Base-by-base conservation (phyloP, 2,329 filamentous ascomycete genomes). In the Ophiostoma sp. region DNA sequence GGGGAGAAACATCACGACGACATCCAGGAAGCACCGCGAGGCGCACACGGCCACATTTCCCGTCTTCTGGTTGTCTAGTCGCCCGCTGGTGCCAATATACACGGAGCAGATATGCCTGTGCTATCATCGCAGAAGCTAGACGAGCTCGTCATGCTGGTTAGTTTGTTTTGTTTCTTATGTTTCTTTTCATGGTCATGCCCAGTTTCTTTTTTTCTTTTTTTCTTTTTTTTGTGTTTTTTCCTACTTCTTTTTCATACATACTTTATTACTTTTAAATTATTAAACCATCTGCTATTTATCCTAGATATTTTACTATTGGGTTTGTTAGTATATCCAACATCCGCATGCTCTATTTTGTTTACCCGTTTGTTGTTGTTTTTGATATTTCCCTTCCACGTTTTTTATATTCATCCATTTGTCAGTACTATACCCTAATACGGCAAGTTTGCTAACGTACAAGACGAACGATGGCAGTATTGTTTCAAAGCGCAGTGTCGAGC, bases 401-500 rank as follows among this genome's bases (percentile, higher is more conserved):
- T 27, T 27, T 27, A 27, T 27, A 27, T 27, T 27, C 2, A 27
- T 27, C 1, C 27, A 27, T 27, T 27, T 27, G 27, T 27, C 27
- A 27, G 27, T 9, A 2, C 11, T 49, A 16, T 47, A 3, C n/a
- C 11, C 12, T 38, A 5, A 16, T 2, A 41, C 27, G 27, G 27
- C 27, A 27, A 27, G 27, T 2, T 27, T 7, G n/a, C 41, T 64
- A 47, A 64, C n/a, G 47, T 36, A 44, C 9, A 16, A 91, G 86
- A 97, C 93, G 69, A 97, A 97, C 76, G 93, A 88, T 76, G 94
- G 91, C 78, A 96, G 91, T 75, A 97, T 97, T 73, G 89, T 93
- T 16, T 97, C 93, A 14, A 97, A 97, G 77, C 83, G 93, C 73
- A 95, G 92, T 74, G 93, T 97, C n/a, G 93, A 97, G 76, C 89